These are phyloP conservation scores for Ambrosiella cleistominuta DNA, from an alignment of 2,329 filamentous ascomycete species.

Conservation along the genomic window DNA sequence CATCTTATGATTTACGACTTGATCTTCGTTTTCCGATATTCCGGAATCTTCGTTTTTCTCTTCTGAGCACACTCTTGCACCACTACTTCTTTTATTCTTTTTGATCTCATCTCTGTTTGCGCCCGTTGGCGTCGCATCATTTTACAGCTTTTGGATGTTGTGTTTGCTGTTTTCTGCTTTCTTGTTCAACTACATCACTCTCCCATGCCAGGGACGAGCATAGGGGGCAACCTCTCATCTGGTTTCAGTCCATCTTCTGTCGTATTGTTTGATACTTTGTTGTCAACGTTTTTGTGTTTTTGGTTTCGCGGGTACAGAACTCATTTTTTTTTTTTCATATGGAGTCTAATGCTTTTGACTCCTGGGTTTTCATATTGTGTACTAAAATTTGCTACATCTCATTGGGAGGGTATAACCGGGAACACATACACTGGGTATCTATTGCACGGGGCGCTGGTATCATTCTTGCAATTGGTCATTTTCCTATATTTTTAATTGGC, in stretches of 20 bases:
- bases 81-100: slow-evolving; percentile 5
- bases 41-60: background rate
- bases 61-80: slow-evolving; percentile 4
- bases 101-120: background rate
- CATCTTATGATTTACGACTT: background rate
- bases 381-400: background rate
- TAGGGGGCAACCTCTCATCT: background rate
- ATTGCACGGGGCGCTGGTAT: background rate
- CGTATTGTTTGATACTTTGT: background rate
- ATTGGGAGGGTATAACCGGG: background rate
- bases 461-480: background rate
- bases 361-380: background rate
- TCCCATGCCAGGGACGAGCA: background rate
- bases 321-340: background rate
- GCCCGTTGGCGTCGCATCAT: background rate
- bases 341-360: background rate
- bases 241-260: background rate
- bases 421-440: background rate
- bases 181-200: background rate
- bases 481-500: background rate
- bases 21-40: background rate
- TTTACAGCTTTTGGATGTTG: background rate
- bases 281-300: background rate
- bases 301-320: background rate
- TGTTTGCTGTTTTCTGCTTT: slow-evolving; percentile 3